Base-by-base conservation (phyloP, 805 yeast species). In the Metschnikowia drakensbergensis region DNA sequence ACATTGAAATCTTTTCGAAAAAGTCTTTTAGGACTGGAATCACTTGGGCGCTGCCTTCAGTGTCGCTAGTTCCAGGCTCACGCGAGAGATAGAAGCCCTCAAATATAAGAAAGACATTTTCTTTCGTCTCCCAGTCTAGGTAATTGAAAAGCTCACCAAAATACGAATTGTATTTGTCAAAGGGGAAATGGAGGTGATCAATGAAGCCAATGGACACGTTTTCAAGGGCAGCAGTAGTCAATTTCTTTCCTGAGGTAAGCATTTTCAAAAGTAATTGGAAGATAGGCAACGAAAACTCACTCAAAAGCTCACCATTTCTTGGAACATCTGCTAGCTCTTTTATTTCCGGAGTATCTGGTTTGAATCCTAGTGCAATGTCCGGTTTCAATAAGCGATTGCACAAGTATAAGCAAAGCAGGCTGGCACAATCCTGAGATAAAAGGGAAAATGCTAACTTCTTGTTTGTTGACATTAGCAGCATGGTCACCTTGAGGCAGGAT, bases 1-100 rank as follows among this genome's bases (percentile, higher is more conserved):
- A 58, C 7, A 72, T 68, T 3, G 79, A 70, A 52, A 80, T 76
- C 52, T 74, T 77, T 30, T 72, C 71, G 44, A 79, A 73, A 42
- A 69, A 74, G 53, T 74, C 79, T 44, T 67, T 69, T 41, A 79
- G 60, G 10, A 65, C 60, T 0, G 72, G 70, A 1, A 78, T 56
- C 38, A 72, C 52, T 50, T 74, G 54, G 7, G 6, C n/a, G 27
- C 22, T 22, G 7, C 40, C 27, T 38, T 38, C 26, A 34, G 17
- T 10, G 32, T 8, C 13, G 13, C 25, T 27, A 13, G 32, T 27
- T 25, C 37, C 45, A 5, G 45, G 37, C 31, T 39, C 34, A 4
- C 34, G 13, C 5, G 41, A n/a, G 25, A 72, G 58, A 30, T 70
- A 65, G 4, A 54, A 47, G 5, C 54, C 51, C 42, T 71, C 73